Conservation (phyloP, 2,329 filamentous ascomycete genomes). For the Curvularia lunata region DNA sequence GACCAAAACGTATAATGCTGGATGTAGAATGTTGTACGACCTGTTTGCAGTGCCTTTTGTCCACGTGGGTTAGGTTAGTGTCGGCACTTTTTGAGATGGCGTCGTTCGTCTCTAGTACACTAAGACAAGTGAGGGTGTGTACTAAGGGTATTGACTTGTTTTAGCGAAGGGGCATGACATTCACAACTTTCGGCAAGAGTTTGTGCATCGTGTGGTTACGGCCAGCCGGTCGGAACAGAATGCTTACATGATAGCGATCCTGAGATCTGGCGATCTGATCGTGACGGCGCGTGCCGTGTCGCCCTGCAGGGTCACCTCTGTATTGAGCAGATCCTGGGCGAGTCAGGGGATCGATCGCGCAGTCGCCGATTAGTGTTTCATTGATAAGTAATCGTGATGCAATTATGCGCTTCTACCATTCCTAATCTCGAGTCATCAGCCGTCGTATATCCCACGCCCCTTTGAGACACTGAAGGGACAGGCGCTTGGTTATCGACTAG, state of each 20-base stretch:
- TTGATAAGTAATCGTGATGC: slow-evolving; percentile 10
- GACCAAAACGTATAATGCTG: not conserved
- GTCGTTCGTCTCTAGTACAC: not conserved
- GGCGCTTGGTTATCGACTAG: not conserved
- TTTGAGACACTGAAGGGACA: not conserved
- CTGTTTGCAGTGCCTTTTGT: not conserved
- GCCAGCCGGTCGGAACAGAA: not conserved
- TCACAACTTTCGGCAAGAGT: not conserved
- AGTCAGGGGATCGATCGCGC: slow-evolving; percentile 1
- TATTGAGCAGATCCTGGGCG: not conserved
- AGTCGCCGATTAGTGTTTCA: not conserved
- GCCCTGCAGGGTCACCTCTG: slow-evolving; percentile 9
- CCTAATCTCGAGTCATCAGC: slow-evolving; percentile 5
- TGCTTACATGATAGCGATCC: not conserved
- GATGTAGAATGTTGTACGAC: not conserved
- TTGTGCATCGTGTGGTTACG: not conserved
- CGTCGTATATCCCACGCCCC: not conserved
- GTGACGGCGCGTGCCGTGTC: slow-evolving; percentile 13
- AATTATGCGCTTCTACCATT: slow-evolving; percentile 9
- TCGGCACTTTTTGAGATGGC: slow-evolving; percentile 3
- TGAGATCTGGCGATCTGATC: slow-evolving; percentile 9
- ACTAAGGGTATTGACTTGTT: not conserved
- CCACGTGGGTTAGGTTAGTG: not conserved
- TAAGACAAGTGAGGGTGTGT: not conserved
- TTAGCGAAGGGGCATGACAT: not conserved